Conservation (phyloP, 371 early-diverging fungal genomes). For the Saksenaea vasiformis region DNA sequence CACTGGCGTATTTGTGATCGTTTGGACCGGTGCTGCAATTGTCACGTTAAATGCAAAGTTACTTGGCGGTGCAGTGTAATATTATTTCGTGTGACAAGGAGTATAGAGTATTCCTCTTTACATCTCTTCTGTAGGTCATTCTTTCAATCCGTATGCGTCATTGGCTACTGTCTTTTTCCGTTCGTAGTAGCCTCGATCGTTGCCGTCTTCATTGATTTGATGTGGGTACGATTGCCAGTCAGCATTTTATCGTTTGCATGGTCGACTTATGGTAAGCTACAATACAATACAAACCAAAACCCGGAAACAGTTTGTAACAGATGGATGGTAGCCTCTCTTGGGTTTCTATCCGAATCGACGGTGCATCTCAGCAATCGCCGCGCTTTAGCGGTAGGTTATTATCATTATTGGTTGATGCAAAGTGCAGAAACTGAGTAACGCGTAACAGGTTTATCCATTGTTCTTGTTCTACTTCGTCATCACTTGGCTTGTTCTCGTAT, state of each 20-base stretch:
- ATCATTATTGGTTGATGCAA: not conserved
- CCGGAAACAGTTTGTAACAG: not conserved
- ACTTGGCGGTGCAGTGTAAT: constrained; percentile 89
- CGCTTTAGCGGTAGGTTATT: constrained; percentile 70
- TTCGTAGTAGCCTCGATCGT: constrained; percentile 78
- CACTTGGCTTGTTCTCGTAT: constrained; percentile 86
- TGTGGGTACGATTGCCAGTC: constrained; percentile 72
- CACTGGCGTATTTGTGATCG: constrained; percentile 88
- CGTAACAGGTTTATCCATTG: constrained; percentile 73
- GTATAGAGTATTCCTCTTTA: not conserved
- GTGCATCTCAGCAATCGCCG: constrained; percentile 81
- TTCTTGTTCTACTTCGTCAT: constrained; percentile 91
- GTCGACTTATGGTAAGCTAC: constrained; percentile 74
- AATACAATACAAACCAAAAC: not conserved
- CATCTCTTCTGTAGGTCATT: constrained; percentile 68
- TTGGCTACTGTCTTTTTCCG: constrained; percentile 96
- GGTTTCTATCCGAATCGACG: constrained; percentile 77
- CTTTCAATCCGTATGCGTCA: constrained; percentile 92
- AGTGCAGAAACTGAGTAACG: not conserved
- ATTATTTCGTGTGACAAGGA: too few species aligned
- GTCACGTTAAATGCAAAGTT: constrained; percentile 93
- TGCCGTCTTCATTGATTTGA: constrained; percentile 61
- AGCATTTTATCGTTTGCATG: constrained; percentile 78
- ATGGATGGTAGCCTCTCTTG: constrained; percentile 72
- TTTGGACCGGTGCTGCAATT: constrained; percentile 92